Base-by-base conservation (phyloP, 2,329 filamentous ascomycete species). In the Ophiostoma novo-ulmi region DNA sequence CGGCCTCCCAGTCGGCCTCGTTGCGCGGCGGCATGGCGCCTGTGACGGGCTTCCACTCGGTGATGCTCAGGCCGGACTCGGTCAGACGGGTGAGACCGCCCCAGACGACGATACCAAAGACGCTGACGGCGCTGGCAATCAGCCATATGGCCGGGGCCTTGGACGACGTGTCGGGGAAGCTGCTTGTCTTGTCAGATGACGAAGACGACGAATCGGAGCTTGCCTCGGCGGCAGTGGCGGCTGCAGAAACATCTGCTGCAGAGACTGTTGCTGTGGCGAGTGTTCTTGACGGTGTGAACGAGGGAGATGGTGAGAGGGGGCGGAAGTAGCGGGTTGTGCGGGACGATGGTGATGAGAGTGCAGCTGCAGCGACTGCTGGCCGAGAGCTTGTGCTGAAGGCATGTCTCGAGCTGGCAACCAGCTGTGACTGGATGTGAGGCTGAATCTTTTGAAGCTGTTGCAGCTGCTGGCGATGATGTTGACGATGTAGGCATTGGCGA, bases 31-130 rank as follows among this genome's bases (percentile, higher is more conserved):
- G 94, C 52, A 96, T 82, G 20, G 93, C 94, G 75, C 95, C 95
- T 11, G 95, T 98, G 63, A 99, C 94, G 68, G 95, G 95, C 75
- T 89, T 90, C 95, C 95, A 99, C 91, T 99, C 95, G 74, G 95
- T 99, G 76, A 99, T 99, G 79, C 94, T 97, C 75, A 99, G 85
- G 65, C 93, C 95, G 75, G 95, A 99, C 81, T 99, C 95, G 4
- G 95, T 99, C 75, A 99, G 84, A 72, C 95, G 86, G 39, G 95
- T 99, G 75, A 99, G 84, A 6, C 95, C 95, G 71, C 95, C 95
- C 80, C 96, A 97, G 64, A 99, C 88, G 69, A 99, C 94, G 76
- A 99, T 97, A 72, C 95, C 95, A 80, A 98, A 99, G 69, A 98
- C 95, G 78, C 93, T 96, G 63, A 88, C 91, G 0, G 95, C 94